Conservation (phyloP, 768 basidiomycete species). For the Stropharia rugosoannulata region DNA sequence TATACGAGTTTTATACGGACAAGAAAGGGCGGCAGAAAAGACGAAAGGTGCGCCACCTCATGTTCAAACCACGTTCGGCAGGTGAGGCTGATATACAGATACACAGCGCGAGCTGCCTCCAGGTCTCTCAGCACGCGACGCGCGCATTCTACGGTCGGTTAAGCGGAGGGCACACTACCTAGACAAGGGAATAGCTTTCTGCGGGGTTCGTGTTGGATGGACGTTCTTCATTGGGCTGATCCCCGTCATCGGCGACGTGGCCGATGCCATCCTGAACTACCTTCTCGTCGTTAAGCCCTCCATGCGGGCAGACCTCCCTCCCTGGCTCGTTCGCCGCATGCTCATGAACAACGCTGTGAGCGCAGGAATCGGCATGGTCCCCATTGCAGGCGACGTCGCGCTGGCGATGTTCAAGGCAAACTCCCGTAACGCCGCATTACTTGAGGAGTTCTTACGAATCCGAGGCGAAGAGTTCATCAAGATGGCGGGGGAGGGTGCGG, state of each 20-base stretch:
- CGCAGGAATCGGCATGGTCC: slow-evolving; percentile 63
- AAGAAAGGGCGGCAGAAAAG: slow-evolving; percentile 54
- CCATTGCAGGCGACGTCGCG: slow-evolving; percentile 72
- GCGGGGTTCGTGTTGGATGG: slow-evolving; percentile 86
- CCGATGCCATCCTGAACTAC: slow-evolving; percentile 68
- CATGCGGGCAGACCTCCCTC: slow-evolving; percentile 63
- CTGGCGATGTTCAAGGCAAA: slow-evolving; percentile 86
- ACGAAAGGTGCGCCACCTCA: slow-evolving; percentile 45
- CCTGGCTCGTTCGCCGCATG: slow-evolving; percentile 75
- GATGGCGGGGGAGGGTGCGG: slow-evolving; percentile 31
- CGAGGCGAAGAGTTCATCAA: slow-evolving; percentile 74
- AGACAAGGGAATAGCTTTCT: slow-evolving; percentile 82
- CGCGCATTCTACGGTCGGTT: slow-evolving; percentile 70
- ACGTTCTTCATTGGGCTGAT: slow-evolving; percentile 78
- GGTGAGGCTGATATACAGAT: neutral
- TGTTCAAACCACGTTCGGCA: neutral
- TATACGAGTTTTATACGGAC: slow-evolving; percentile 67
- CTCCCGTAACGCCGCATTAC: slow-evolving; percentile 80
- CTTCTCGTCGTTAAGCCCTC: slow-evolving; percentile 75
- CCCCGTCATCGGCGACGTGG: slow-evolving; percentile 67
- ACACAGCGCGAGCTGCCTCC: slow-evolving; percentile 66
- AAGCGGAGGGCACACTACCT: slow-evolving; percentile 80
- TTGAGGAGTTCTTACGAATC: slow-evolving; percentile 82
- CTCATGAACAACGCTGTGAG: slow-evolving; percentile 72
- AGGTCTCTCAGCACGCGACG: slow-evolving; percentile 76